These are phyloP conservation scores for Bimuria novae-zelandiae DNA, from an alignment of 2,329 filamentous ascomycete species.

Conservation along the genomic window DNA sequence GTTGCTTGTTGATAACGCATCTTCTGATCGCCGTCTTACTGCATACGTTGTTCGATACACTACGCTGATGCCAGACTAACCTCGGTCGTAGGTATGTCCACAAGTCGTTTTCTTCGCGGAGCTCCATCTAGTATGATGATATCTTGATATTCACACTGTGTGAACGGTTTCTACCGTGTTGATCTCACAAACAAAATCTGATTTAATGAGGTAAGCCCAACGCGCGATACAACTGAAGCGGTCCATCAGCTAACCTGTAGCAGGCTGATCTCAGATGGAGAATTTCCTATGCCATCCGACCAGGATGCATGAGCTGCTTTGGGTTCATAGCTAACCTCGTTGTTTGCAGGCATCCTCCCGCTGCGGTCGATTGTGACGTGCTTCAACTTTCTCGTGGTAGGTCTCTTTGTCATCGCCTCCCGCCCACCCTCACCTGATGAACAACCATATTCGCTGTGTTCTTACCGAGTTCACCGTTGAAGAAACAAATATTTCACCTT, in stretches of 20 bases:
- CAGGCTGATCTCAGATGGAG: slow-evolving; percentile 48
- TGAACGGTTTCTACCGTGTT: slow-evolving; percentile 59
- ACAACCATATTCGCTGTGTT: slow-evolving; percentile 65
- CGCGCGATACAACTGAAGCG: not conserved
- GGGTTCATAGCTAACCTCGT: slow-evolving; percentile 28
- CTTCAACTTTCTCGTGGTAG: slow-evolving; percentile 19
- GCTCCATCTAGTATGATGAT: slow-evolving; percentile 63
- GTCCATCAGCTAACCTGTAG: slow-evolving; percentile 25
- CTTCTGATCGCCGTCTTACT: slow-evolving; percentile 57
- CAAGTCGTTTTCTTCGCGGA: slow-evolving; percentile 37
- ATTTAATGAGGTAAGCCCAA: slow-evolving; percentile 66
- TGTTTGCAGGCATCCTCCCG: not conserved
- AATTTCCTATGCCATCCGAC: slow-evolving; percentile 16
- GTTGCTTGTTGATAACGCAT: slow-evolving; percentile 72
- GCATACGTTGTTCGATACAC: slow-evolving; percentile 8
- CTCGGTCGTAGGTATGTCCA: slow-evolving; percentile 31
- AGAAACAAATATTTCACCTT: slow-evolving; percentile 65
- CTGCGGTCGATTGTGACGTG: not conserved
- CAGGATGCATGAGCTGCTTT: slow-evolving; percentile 13
- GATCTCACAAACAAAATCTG: slow-evolving; percentile 69
- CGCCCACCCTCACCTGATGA: slow-evolving; percentile 58
- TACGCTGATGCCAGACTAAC: slow-evolving; percentile 15
- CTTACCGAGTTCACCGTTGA: slow-evolving; percentile 64
- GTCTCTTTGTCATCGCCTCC: slow-evolving; percentile 9
- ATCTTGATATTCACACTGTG: slow-evolving; percentile 71